Conservation (phyloP, 148 eudicot species). For the Persicaria tinctoria region DNA sequence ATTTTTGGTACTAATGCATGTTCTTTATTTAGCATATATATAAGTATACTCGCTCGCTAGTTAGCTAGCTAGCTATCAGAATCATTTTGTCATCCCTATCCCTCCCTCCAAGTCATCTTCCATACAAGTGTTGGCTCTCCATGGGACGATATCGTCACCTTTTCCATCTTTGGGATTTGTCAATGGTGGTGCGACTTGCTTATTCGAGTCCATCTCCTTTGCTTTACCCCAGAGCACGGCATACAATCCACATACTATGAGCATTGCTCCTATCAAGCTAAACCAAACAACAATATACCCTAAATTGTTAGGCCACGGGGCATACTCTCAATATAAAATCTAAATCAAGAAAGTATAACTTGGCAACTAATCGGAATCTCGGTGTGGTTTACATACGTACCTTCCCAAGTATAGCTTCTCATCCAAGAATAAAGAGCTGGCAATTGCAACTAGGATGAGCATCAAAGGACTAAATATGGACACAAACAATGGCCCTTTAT, state of each 20-base stretch:
- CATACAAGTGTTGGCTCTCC: too few species aligned
- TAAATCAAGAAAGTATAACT: background rate
- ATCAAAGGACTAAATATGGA: slow-evolving; percentile 50
- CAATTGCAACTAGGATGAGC: slow-evolving; percentile 45
- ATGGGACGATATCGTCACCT: background rate
- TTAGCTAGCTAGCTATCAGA: too few species aligned
- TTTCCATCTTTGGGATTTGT: background rate
- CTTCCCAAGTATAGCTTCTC: slow-evolving; percentile 60
- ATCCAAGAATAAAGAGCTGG: slow-evolving; percentile 34
- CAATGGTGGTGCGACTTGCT: slow-evolving; percentile 17
- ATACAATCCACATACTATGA: slow-evolving; percentile 47
- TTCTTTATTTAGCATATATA: too few species aligned
- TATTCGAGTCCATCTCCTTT: slow-evolving; percentile 32
- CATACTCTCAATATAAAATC: background rate
- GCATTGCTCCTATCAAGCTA: slow-evolving; percentile 41
- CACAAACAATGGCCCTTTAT: slow-evolving; percentile 54
- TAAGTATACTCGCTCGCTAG: too few species aligned
- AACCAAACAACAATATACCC: background rate
- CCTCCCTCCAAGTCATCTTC: background rate
- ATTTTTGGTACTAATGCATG: too few species aligned
- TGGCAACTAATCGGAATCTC: too few species aligned
- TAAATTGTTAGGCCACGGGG: background rate
- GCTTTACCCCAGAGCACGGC: slow-evolving; percentile 56
- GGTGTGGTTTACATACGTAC: slow-evolving; percentile 21
- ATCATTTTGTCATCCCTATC: too few species aligned